Conservation (phyloP, 2,329 filamentous ascomycete species). For the Magnaporthiopsis poae region DNA sequence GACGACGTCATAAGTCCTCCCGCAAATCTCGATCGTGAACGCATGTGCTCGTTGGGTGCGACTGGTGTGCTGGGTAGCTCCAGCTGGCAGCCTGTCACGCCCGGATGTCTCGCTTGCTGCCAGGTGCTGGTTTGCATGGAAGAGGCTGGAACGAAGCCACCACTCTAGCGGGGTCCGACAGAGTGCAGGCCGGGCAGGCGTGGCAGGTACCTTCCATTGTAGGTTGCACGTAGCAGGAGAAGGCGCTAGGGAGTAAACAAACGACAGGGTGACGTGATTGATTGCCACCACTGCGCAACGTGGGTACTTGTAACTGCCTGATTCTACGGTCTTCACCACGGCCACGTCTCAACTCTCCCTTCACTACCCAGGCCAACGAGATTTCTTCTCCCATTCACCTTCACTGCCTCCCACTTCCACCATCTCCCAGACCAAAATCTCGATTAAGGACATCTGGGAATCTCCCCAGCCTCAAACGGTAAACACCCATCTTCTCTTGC, state of each 20-base stretch:
- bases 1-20: not conserved
- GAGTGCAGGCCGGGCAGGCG: not conserved
- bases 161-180: not conserved
- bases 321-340: not conserved
- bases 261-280: slow-evolving; percentile 13
- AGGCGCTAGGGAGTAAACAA: slow-evolving; percentile 6
- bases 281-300: slow-evolving; percentile 6
- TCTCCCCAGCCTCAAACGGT: not conserved
- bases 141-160: not conserved
- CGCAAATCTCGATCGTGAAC: slow-evolving; percentile 1
- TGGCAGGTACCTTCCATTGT: not conserved
- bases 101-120: not conserved
- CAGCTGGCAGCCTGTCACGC: not conserved
- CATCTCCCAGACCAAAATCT: not conserved
- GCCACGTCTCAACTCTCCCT: not conserved
- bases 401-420: not conserved
- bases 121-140: not conserved
- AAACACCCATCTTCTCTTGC: not conserved
- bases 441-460: not conserved
- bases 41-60: not conserved
- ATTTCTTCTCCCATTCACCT: not conserved
- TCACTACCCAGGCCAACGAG: not conserved
- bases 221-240: not conserved
- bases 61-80: not conserved
- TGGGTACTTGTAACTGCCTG: slow-evolving; percentile 1